Conservation (phyloP, 768 basidiomycete genomes). For the Neoboletus brunneissimus region DNA sequence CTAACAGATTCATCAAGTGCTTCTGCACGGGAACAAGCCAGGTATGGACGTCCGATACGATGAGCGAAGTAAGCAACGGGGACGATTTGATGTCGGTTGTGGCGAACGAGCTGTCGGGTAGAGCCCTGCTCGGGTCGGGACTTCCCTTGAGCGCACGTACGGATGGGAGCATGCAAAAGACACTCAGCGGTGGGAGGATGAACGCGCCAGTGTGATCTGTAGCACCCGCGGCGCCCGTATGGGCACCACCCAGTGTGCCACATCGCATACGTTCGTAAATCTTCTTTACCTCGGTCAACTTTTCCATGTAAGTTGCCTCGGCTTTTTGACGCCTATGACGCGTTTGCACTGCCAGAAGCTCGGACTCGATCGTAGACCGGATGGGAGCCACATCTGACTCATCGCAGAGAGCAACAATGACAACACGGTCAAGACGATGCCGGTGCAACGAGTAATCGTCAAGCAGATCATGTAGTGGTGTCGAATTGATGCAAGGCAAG, state of each 20-base stretch:
- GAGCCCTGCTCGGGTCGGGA: conserved; percentile 13
- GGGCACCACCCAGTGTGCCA: conserved; percentile 5
- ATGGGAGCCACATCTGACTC: conserved; percentile 21
- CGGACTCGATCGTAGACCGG: conserved; percentile 22
- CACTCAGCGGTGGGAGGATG: conserved; percentile 43
- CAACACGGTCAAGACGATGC: background rate
- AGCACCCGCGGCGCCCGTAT: background rate
- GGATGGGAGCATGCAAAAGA: conserved; percentile 51
- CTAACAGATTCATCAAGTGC: conserved; percentile 46
- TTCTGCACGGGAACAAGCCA: conserved; percentile 49
- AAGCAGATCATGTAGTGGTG: background rate
- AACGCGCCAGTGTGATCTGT: background rate
- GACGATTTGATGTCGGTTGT: conserved; percentile 23
- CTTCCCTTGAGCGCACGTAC: conserved; percentile 35
- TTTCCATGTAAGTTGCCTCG: conserved; percentile 25
- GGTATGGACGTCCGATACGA: conserved; percentile 42
- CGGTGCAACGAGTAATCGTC: background rate
- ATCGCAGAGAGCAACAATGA: background rate
- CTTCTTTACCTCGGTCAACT: conserved; percentile 37
- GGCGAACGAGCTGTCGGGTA: background rate
- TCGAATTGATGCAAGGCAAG: background rate
- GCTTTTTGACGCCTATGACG: conserved; percentile 27
- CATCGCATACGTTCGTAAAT: conserved; percentile 48
- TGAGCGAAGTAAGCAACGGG: conserved; percentile 35
- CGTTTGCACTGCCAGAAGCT: conserved; percentile 29